Conservation (phyloP, 768 basidiomycete genomes). For the Coprinopsis cinerea region DNA sequence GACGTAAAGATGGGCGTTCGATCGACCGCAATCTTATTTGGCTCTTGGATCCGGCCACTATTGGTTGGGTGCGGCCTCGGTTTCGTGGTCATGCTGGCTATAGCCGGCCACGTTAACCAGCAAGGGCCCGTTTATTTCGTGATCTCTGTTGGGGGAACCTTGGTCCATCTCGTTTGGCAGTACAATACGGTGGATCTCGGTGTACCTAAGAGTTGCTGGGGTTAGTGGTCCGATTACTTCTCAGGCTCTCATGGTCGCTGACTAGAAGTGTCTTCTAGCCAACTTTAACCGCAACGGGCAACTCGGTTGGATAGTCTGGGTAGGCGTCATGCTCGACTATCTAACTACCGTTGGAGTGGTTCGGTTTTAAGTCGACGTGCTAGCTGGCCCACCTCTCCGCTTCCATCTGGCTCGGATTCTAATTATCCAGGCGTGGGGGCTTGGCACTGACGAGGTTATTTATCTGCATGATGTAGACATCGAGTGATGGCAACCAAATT, state of each 20-base stretch:
- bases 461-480: too few species aligned
- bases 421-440: too few species aligned
- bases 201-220: slow-evolving; percentile 41
- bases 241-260: not conserved
- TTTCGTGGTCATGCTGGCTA: slow-evolving; percentile 48
- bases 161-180: slow-evolving; percentile 42
- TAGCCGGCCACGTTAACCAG: slow-evolving; percentile 46
- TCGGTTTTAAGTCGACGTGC: not conserved
- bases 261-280: slow-evolving; percentile 18
- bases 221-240: slow-evolving; percentile 21
- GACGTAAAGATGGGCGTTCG: slow-evolving; percentile 68
- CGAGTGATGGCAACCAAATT: too few species aligned
- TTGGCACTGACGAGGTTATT: too few species aligned
- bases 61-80: slow-evolving; percentile 44
- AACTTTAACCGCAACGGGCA: slow-evolving; percentile 43
- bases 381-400: not conserved
- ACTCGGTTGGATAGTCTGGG: slow-evolving; percentile 44
- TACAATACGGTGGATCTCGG: slow-evolving; percentile 37
- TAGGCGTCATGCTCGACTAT: slow-evolving; percentile 37
- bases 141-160: slow-evolving; percentile 40
- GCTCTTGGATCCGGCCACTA: slow-evolving; percentile 50
- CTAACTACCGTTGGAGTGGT: not conserved
- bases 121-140: slow-evolving; percentile 45
- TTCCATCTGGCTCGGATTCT: not conserved
- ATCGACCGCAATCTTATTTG: slow-evolving; percentile 73